These are phyloP conservation scores for Begonia peltatifolia DNA, from an alignment of 306 rosid genomes.

Conservation along the genomic window DNA sequence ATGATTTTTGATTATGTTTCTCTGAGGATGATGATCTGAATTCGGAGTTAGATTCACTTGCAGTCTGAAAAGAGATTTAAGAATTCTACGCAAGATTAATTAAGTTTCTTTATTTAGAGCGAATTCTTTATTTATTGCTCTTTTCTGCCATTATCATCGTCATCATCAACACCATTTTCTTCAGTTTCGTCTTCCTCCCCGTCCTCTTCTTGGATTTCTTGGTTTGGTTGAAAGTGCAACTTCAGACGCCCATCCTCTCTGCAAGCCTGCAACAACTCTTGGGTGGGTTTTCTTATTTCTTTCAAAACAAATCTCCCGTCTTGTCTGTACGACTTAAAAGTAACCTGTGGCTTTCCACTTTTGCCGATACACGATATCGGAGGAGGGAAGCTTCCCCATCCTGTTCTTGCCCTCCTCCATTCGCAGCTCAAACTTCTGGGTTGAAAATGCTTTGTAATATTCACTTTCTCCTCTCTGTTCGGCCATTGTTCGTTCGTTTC, in stretches of 20 bases:
- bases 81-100: too few relatives aligned
- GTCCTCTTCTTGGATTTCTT: slow-evolving; percentile 20
- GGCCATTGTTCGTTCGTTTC: slow-evolving; percentile 9
- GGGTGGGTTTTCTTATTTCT: slow-evolving; percentile 42
- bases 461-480: slow-evolving; percentile 3
- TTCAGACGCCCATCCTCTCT: slow-evolving; percentile 71
- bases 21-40: too few relatives aligned
- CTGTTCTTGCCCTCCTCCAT: slow-evolving; percentile 30
- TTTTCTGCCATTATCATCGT: slow-evolving; percentile 10
- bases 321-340: slow-evolving; percentile 43
- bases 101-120: too few relatives aligned
- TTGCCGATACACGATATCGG: slow-evolving; percentile 63
- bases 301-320: slow-evolving; percentile 69
- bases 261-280: slow-evolving; percentile 55
- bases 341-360: slow-evolving; percentile 56
- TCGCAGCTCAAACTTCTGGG: slow-evolving; percentile 17
- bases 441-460: slow-evolving; percentile 5
- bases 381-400: slow-evolving; percentile 54
- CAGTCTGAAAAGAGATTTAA: too few relatives aligned
- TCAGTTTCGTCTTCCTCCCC: slow-evolving; percentile 4
- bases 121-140: background rate
- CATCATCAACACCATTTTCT: slow-evolving; percentile 12
- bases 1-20: too few relatives aligned
- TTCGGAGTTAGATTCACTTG: too few relatives aligned
- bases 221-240: slow-evolving; percentile 42